Base-by-base conservation (phyloP, 2,329 filamentous ascomycete genomes). In the Ciborinia camelliae region DNA sequence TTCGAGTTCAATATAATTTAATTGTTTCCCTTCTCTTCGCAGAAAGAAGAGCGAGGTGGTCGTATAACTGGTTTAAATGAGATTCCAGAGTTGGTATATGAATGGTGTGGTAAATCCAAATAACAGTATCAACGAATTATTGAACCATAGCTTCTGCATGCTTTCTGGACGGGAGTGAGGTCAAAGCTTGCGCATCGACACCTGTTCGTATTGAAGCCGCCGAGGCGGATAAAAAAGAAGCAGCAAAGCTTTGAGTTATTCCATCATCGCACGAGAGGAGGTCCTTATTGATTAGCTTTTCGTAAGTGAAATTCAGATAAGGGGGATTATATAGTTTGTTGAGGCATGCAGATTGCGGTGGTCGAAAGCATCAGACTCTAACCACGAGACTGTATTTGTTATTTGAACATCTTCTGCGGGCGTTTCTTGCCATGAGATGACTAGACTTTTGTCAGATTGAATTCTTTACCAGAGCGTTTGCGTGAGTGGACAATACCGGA, bases 1-100 rank as follows among this genome's bases (percentile, higher is more conserved):
- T 55, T 79, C 78, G 9, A 74, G 68, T n/a, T 70, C 68, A 8
- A 76, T 66, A 20, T 73, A 69, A 39, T 73, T 66, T 20, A 71
- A 65, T 12, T 65, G 20, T 15, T 58, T 63, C 58, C 54, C 69
- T 61, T 61, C 68, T 60, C 67, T 58, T 18, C 39, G 63, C 67
- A 18, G 64, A 54, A 14, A 71, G 61, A 14, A 72, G 64, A 18
- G 69, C 63, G 4, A 72, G 32, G 12, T 67, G 55, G 9, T 61
- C 54, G 45, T 72, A 72, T 10, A 71, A 10, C 2, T 20, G 47
- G 30, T 69, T 65, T 20, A 68, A 52, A 2, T 64, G 43, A 10
- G 37, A 45, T 32, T 58, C 48, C 2, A 71, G 63, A 15, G 71
- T 71, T 1, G 71, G 70, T 7, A 68, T 52, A 60, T 72, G 71